Evolutionary conservation across 2,329 filamentous ascomycete genomes (phyloP).

Genomic region (Exophiala sideris): DNA sequence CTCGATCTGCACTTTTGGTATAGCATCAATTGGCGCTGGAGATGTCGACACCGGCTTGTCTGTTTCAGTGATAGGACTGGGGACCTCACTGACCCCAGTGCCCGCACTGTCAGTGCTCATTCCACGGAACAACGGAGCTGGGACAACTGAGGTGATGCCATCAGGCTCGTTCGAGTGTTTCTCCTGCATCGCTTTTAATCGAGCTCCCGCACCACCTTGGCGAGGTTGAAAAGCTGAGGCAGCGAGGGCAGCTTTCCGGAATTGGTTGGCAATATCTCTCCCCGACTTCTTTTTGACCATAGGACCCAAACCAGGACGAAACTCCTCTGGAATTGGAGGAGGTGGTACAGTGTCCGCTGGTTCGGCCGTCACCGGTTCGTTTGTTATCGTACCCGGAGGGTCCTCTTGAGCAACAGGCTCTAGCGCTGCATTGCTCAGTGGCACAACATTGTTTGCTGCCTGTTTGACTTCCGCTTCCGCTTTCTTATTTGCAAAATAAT

Average conservation of each 20-base stretch:
- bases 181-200: constrained; percentile 62
- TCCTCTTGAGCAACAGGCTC: constrained; percentile 8
- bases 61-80: constrained; percentile 33
- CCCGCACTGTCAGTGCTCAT: constrained; percentile 39
- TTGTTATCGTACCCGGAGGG: constrained; percentile 6
- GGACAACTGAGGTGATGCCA: constrained; percentile 84
- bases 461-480: constrained; percentile 1
- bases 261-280: constrained; percentile 68
- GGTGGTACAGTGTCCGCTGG: constrained; percentile 39
- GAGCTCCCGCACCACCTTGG: constrained; percentile 79
- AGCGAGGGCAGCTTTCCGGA: constrained; percentile 76
- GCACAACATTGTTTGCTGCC: constrained; percentile 1
- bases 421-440: constrained; percentile 3
- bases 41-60: constrained; percentile 25
- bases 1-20: constrained; percentile 41
- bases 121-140: constrained; percentile 60
- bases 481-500: constrained; percentile 15
- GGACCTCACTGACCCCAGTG: constrained; percentile 27
- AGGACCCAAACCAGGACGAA: constrained; percentile 76
- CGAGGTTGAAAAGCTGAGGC: constrained; percentile 79
- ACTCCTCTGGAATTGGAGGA: constrained; percentile 50
- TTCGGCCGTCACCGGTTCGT: constrained; percentile 18
- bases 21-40: constrained; percentile 29
- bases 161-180: constrained; percentile 68
- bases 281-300: constrained; percentile 79